Base-by-base conservation (phyloP, 2,329 filamentous ascomycete genomes). In the Nemania bipapillata region DNA sequence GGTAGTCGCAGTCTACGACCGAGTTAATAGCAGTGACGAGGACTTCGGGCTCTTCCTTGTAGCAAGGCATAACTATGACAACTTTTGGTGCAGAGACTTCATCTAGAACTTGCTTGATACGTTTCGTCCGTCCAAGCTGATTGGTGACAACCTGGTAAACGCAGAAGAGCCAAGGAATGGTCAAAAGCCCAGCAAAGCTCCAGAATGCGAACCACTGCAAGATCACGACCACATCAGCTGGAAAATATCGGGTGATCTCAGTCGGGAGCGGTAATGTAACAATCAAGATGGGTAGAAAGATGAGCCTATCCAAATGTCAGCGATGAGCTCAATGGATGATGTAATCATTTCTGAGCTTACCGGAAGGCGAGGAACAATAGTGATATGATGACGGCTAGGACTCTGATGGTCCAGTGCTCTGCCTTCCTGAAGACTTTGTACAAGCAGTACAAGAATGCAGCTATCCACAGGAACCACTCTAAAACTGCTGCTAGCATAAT, bases 131-230 rank as follows among this genome's bases (percentile, higher is more conserved):
- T 24, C 95, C 94, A 28, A 98, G 85, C 37, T 93, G 91, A 74
- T 96, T 92, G 8, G 92, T 97, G 65, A 97, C 92, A 4, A 97
- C 87, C 76, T 96, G 92, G 77, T 96, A 97, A 64, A 98, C 87
- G 80, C 94, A 97, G 77, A 97, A 92, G 3, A 97, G 86, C 93
- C 94, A 97, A 0, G 96, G 96, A 1, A 97, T 85, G 0, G 92
- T 93, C 66, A 99, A 83, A 9, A 98, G 88, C 71, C 89, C 88
- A 0, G 94, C 91, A 74, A 98, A 98, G 30, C 91, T 90, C 90
- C 93, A 97, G 80, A 98, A 98, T 3, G 94, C 94, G 77, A 98
- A 97, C 92, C 93, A 96, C 78, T 97, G 94, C 15, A 98, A 85
- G 54, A 92, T 85, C 1, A 79, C 80, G 47, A 96, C 91, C 84